These are phyloP conservation scores for Delphinella strobiligena DNA, from an alignment of 2,329 filamentous ascomycete species.

Conservation along the genomic window DNA sequence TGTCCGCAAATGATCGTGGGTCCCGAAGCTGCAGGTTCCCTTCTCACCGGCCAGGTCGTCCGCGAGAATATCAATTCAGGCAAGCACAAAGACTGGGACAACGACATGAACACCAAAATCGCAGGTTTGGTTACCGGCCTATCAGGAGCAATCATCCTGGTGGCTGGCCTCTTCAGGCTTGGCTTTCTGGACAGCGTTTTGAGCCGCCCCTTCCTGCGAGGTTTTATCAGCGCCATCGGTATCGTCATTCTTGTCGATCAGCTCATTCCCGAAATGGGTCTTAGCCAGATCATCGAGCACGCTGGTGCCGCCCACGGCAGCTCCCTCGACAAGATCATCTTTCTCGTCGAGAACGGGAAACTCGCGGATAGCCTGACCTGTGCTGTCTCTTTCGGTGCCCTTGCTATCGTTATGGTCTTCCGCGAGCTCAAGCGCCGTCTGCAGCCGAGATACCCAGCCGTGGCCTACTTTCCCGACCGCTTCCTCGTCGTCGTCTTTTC, in stretches of 20 bases:
- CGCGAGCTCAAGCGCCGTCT: constrained; percentile 68
- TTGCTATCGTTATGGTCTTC: constrained; percentile 73
- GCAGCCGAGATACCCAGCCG: constrained; percentile 63
- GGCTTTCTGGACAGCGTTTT: constrained; percentile 93
- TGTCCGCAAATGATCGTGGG: constrained; percentile 90
- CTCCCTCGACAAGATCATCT: constrained; percentile 72
- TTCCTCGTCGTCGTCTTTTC: constrained; percentile 81
- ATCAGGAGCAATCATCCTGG: constrained; percentile 76
- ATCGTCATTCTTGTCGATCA: constrained; percentile 95
- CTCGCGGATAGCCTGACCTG: constrained; percentile 64
- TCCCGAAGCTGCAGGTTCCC: constrained; percentile 83
- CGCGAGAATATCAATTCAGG: constrained; percentile 63
- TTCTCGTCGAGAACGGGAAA: constrained; percentile 56
- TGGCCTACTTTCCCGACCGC: constrained; percentile 85
- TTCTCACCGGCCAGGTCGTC: constrained; percentile 80
- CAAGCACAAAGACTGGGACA: constrained; percentile 51
- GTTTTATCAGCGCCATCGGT: constrained; percentile 94
- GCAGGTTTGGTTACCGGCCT: constrained; percentile 82
- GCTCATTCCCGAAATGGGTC: constrained; percentile 77
- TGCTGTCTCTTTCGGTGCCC: constrained; percentile 65
- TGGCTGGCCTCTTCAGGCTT: constrained; percentile 71
- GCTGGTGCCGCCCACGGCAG: constrained; percentile 66
- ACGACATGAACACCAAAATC: constrained; percentile 64
- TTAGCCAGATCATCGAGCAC: constrained; percentile 53
- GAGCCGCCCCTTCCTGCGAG: constrained; percentile 80